These are phyloP conservation scores for Penicillium cataractarum DNA, from an alignment of 495 filamentous ascomycete species.

Conservation along the genomic window DNA sequence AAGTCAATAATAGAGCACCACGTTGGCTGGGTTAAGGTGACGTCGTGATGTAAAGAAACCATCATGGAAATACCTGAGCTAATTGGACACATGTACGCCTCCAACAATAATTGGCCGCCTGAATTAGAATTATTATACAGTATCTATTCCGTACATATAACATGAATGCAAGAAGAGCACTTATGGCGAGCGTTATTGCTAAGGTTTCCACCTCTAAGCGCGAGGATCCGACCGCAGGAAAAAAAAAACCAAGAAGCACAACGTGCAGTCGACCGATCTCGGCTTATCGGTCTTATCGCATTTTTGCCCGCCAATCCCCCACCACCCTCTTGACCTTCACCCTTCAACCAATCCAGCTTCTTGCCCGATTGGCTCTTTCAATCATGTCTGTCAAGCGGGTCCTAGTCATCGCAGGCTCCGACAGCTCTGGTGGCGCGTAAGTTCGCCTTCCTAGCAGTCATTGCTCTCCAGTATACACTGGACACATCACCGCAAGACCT, in stretches of 20 bases:
- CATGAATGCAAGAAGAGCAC: background rate
- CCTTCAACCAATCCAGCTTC: conserved; percentile 5
- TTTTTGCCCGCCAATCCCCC: conserved; percentile 15
- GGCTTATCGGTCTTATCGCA: conserved; percentile 10
- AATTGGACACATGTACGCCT: background rate
- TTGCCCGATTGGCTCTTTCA: conserved; percentile 18
- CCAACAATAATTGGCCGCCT: background rate
- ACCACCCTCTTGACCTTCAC: conserved; percentile 35
- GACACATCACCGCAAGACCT: background rate
- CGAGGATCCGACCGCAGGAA: conserved; percentile 2
- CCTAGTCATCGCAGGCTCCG: conserved; percentile 82
- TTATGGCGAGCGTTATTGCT: background rate
- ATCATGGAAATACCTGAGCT: background rate
- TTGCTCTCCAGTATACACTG: background rate
- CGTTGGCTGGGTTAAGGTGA: background rate
- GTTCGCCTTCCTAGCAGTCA: conserved; percentile 30
- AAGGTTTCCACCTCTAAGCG: background rate
- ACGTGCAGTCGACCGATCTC: background rate
- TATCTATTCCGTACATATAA: background rate
- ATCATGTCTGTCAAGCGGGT: conserved; percentile 57
- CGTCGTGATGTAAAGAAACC: background rate
- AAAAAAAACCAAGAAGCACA: background rate
- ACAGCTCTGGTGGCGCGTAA: conserved; percentile 87
- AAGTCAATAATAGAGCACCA: background rate
- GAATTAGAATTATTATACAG: background rate